These are phyloP conservation scores for Clonostachys rosea DNA, from an alignment of 2,329 filamentous ascomycete genomes.

Conservation along the genomic window DNA sequence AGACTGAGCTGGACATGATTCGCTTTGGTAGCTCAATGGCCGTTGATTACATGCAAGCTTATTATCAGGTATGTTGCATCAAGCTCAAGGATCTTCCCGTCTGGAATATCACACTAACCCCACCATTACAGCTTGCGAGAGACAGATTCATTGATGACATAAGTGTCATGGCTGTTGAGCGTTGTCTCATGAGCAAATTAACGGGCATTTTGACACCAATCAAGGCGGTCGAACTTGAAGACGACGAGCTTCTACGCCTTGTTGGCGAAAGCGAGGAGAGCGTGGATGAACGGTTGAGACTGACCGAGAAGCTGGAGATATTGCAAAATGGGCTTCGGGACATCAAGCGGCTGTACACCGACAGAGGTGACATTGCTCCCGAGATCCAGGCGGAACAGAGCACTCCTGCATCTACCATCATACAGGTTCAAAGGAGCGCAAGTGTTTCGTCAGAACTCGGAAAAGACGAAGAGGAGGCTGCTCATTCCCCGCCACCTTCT, in stretches of 20 bases:
- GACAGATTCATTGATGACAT: conserved; percentile 23
- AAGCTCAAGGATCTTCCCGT: neutral
- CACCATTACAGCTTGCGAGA: conserved; percentile 13
- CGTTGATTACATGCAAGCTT: conserved; percentile 27
- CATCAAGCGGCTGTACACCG: neutral
- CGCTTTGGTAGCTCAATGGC: conserved; percentile 20
- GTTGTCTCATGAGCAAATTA: conserved; percentile 17
- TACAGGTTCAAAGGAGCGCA: too few relatives aligned
- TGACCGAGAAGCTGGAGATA: neutral
- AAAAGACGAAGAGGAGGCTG: too few relatives aligned
- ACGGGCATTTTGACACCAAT: conserved; percentile 9
- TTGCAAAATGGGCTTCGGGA: neutral
- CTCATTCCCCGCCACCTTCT: too few relatives aligned
- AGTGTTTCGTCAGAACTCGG: too few relatives aligned
- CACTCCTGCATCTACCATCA: too few relatives aligned
- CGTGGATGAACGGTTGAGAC: neutral
- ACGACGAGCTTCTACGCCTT: conserved; percentile 5
- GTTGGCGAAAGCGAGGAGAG: conserved; percentile 1
- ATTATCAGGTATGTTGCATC: conserved; percentile 18
- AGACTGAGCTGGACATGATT: conserved; percentile 19
- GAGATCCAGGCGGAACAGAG: too few relatives aligned
- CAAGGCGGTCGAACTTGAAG: conserved; percentile 8
- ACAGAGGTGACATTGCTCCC: too few relatives aligned
- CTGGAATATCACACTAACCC: neutral
- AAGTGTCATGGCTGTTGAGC: conserved; percentile 20